These are phyloP conservation scores for Wallemia mellicola DNA, from an alignment of 1,284 basidiomycete species.

Conservation along the genomic window DNA sequence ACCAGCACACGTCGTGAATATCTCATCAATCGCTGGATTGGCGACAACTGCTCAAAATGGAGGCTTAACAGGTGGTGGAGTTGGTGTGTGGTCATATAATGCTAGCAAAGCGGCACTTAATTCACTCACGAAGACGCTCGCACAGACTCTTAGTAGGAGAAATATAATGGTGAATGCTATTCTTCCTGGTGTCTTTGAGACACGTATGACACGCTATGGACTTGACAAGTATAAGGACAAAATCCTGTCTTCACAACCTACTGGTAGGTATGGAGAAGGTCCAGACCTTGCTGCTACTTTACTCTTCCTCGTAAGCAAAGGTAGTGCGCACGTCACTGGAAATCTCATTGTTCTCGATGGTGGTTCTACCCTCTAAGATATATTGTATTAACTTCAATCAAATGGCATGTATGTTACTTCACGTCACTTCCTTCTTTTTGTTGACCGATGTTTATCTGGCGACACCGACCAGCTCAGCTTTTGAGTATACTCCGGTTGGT, in stretches of 20 bases:
- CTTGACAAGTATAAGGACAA: constrained; percentile 28
- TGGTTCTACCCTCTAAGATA: constrained; percentile 15
- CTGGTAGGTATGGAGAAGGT: constrained; percentile 34
- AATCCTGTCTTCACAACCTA: constrained; percentile 2
- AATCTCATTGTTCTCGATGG: constrained; percentile 40
- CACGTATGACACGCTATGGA: constrained; percentile 57
- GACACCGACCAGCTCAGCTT: neutral
- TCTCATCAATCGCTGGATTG: constrained; percentile 41
- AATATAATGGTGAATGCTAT: constrained; percentile 54
- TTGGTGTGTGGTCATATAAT: constrained; percentile 45
- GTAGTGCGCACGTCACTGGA: constrained; percentile 40
- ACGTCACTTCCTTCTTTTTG: neutral
- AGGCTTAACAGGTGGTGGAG: constrained; percentile 24
- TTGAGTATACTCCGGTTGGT: neutral
- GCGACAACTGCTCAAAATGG: constrained; percentile 22
- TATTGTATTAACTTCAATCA: neutral
- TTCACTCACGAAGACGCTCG: constrained; percentile 44
- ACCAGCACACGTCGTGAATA: constrained; percentile 46
- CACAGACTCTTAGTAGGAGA: constrained; percentile 30
- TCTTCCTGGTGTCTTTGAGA: constrained; percentile 44
- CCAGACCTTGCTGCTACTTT: constrained; percentile 44
- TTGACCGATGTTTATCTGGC: neutral
- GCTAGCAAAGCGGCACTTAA: constrained; percentile 43
- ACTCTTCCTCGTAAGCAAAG: constrained; percentile 39
- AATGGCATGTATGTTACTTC: too few species aligned